Evolutionary conservation across 2,329 filamentous ascomycete genomes (phyloP).

Genomic region (Fusarium sp.): DNA sequence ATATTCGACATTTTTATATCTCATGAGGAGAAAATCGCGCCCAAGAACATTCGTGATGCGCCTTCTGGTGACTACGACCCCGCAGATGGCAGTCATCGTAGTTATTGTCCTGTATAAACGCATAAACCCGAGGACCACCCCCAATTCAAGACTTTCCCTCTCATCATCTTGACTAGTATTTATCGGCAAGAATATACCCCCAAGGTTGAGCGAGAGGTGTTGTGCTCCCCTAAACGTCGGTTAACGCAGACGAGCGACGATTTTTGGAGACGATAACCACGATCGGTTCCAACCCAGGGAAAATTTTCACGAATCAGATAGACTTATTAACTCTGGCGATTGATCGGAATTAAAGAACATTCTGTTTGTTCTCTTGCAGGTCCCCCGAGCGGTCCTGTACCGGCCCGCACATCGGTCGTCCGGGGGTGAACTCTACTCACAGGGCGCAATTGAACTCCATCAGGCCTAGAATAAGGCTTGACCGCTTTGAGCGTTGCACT

Average conservation of each 20-base stretch:
- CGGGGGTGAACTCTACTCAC: too few species aligned
- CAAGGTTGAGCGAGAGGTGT: too few species aligned
- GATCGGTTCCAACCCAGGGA: neutral
- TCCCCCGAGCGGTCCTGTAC: neutral
- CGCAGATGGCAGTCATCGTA: neutral
- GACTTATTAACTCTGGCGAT: too few species aligned
- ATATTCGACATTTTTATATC: constrained; percentile 8
- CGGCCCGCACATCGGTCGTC: neutral
- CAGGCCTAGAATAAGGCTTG: too few species aligned
- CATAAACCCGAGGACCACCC: neutral
- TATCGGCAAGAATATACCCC: neutral
- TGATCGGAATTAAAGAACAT: neutral
- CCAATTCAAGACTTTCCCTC: neutral
- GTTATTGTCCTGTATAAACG: too few species aligned
- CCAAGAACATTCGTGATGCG: constrained; percentile 24
- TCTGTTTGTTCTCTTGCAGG: neutral
- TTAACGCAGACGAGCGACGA: too few species aligned
- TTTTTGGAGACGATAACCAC: neutral
- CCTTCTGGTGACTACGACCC: constrained; percentile 35
- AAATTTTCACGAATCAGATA: neutral
- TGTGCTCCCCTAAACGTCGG: neutral
- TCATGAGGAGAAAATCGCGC: neutral
- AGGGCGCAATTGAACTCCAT: neutral
- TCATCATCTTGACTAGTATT: neutral
- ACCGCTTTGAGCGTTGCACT: neutral